Evolutionary conservation across 495 filamentous ascomycete genomes (phyloP).

Genomic region (Talaromyces thailandensis): DNA sequence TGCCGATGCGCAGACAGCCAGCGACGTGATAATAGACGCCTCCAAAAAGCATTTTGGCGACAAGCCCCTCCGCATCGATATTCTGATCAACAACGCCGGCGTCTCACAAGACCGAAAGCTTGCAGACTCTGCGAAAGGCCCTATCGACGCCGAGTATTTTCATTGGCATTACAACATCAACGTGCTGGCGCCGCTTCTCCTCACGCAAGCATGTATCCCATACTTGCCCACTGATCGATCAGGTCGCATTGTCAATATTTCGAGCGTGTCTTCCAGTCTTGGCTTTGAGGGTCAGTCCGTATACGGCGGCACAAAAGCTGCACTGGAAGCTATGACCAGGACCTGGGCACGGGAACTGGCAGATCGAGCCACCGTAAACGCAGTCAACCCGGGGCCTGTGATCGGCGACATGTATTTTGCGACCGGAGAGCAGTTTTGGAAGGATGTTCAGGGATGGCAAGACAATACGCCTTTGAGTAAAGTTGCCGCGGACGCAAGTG

Average conservation of each 20-base stretch:
- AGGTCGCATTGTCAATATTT: constrained; percentile 75
- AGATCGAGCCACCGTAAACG: constrained; percentile 74
- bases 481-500: constrained; percentile 29
- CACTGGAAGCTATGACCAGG: constrained; percentile 85
- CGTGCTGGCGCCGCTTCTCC: constrained; percentile 74
- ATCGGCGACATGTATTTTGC: constrained; percentile 67
- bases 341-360: constrained; percentile 79
- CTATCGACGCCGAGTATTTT: constrained; percentile 50
- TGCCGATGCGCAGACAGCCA: constrained; percentile 30
- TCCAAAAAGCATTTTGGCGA: constrained; percentile 45
- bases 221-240: constrained; percentile 65
- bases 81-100: constrained; percentile 85
- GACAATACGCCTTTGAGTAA: constrained; percentile 59
- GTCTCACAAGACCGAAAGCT: constrained; percentile 52
- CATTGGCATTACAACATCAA: constrained; percentile 69
- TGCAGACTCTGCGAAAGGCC: constrained; percentile 40
- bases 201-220: constrained; percentile 60
- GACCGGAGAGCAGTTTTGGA: constrained; percentile 45
- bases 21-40: constrained; percentile 18
- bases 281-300: constrained; percentile 66
- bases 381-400: constrained; percentile 82
- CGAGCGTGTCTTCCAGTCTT: constrained; percentile 55
- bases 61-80: constrained; percentile 60
- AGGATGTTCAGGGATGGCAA: constrained; percentile 49
- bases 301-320: constrained; percentile 85